Evolutionary conservation across 768 basidiomycete species (phyloP).

Genomic region (Hirschioporus abietinus): DNA sequence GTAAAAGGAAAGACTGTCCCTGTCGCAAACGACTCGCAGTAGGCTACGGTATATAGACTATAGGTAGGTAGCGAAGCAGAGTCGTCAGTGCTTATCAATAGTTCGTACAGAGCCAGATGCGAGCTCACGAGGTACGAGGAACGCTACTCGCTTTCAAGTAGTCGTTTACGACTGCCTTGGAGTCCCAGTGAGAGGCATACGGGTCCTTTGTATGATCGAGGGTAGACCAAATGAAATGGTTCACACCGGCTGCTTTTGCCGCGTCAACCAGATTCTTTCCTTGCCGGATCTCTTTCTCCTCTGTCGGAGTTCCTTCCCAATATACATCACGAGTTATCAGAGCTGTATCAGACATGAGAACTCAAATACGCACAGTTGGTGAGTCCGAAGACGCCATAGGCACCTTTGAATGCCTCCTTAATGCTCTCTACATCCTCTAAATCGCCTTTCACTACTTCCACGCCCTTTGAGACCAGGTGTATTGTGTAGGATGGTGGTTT

Average conservation of each 20-base stretch:
- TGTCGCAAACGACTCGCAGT: neutral
- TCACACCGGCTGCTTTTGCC: conserved; percentile 12
- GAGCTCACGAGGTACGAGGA: conserved; percentile 17
- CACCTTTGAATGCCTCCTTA: conserved; percentile 15
- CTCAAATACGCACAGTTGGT: conserved; percentile 7
- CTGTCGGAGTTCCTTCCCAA: neutral
- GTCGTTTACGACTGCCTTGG: conserved; percentile 22
- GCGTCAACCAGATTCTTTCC: conserved; percentile 16
- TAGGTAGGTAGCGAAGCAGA: too few species aligned
- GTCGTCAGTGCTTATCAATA: too few species aligned
- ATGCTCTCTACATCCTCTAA: conserved; percentile 8
- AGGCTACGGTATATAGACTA: neutral
- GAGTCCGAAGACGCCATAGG: conserved; percentile 15
- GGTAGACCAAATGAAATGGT: conserved; percentile 17
- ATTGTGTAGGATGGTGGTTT: neutral
- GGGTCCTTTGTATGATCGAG: conserved; percentile 12
- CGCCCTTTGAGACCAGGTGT: conserved; percentile 9
- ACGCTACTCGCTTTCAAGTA: conserved; percentile 19
- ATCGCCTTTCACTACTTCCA: conserved; percentile 14
- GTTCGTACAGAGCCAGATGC: too few species aligned
- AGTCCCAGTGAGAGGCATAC: conserved; percentile 20
- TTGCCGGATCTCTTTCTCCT: conserved; percentile 8
- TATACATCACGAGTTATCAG: neutral
- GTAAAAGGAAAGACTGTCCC: neutral
- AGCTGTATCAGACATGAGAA: neutral